Base-by-base conservation (phyloP, 192 early-diverging fungal species). In the Backusella australiensis region DNA sequence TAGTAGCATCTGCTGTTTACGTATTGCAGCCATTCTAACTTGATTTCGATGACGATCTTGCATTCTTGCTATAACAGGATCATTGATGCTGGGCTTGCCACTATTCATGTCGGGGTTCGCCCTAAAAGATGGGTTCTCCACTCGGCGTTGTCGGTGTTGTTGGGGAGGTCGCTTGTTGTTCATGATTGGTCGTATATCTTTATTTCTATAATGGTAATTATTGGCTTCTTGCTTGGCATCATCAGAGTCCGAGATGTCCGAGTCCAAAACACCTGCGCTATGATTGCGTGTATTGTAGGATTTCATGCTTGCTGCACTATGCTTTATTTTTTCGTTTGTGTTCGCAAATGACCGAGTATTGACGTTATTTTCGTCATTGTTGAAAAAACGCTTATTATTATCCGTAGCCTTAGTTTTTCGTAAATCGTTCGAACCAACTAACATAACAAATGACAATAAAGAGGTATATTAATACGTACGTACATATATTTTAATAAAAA, bases 11-110 rank as follows among this genome's bases (percentile, higher is more conserved):
- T 38, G 74, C 49, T 76, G 76, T 34, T 56, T 70, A 41, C 70
- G 76, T 26, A 72, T 35, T 11, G 69, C 69, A 11, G 59, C 70
- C 44, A 77, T 49, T 70, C 71, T 77, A 41, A 63, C 71, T 38
- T 77, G 76, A 2, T 77, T 49, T 15, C 76, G n/a, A n/a, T 77
- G 76, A 6, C 76, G 68, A 29, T 77, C 76, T 38, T 77, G 52
- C 76, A 77, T 77, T 21, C 56, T 41, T 11, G n/a, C 59, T 26
- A 77, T 59, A 53, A 77, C 42, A 12, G 70, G 36, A 38, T 77
- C 38, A 44, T 70, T 77, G 34, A 63, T 63, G 0, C 26, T 29
- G 4, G 70, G 5, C 4, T 71, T 44, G 4, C 19, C n/a, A 12
- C n/a, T 15, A 35, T n/a, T 74, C 35, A 56, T 52, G 34, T 74